Evolutionary conservation across 2,329 filamentous ascomycete species (phyloP).

Genomic region (Sclerotinia sclerotiorum): DNA sequence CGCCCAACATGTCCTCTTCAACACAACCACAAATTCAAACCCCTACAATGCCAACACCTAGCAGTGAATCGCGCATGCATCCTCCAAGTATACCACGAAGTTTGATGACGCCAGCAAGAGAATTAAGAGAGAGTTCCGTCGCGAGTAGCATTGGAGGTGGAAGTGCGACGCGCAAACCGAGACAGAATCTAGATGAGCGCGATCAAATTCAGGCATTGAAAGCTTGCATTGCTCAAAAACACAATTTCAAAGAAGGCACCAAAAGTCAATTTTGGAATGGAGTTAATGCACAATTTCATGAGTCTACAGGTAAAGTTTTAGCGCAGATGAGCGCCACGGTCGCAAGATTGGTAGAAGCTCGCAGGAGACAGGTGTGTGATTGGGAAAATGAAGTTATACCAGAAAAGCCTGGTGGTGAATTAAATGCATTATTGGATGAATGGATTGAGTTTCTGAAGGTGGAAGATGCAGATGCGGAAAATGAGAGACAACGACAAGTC

Average conservation of each 20-base stretch:
- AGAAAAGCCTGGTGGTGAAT: conserved; percentile 38
- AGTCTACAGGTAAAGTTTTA: conserved; percentile 38
- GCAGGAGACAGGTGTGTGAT: conserved; percentile 38
- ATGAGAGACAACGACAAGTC: conserved; percentile 40
- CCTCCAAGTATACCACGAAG: conserved; percentile 37
- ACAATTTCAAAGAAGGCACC: conserved; percentile 40
- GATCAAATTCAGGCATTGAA: conserved; percentile 40
- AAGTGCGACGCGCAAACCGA: conserved; percentile 38
- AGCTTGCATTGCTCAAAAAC: conserved; percentile 37
- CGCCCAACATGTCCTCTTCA: conserved; percentile 23
- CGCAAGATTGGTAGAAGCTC: conserved; percentile 38
- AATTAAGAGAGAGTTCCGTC: conserved; percentile 39
- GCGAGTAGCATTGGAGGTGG: conserved; percentile 35
- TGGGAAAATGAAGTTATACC: conserved; percentile 40
- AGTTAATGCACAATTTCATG: conserved; percentile 38
- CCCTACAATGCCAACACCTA: conserved; percentile 31
- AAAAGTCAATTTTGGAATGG: conserved; percentile 41
- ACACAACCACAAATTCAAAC: conserved; percentile 29
- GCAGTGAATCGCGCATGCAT: conserved; percentile 38
- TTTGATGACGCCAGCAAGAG: conserved; percentile 38
- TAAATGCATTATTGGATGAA: conserved; percentile 38
- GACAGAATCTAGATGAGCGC: conserved; percentile 40
- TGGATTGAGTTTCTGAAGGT: conserved; percentile 41
- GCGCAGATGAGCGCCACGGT: conserved; percentile 42
- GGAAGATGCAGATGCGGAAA: conserved; percentile 40